These are phyloP conservation scores for Camellia lanceoleosa DNA, from an alignment of 148 eudicot species.

Conservation along the genomic window DNA sequence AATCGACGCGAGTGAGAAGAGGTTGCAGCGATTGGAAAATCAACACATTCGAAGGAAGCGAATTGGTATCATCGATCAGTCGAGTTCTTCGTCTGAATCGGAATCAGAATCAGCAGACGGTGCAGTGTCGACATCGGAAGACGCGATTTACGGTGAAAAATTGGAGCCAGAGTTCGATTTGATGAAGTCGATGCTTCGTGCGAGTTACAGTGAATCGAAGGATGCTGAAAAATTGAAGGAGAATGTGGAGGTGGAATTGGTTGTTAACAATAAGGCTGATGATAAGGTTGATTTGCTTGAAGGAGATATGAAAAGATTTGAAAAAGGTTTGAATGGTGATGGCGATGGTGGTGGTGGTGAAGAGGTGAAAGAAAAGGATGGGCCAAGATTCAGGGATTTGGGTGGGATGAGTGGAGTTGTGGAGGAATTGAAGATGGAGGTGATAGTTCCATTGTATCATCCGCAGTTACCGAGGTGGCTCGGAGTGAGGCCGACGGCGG, in stretches of 20 bases:
- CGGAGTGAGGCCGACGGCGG: slow-evolving; percentile 57
- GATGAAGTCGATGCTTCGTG: slow-evolving; percentile 56
- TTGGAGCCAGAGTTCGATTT: slow-evolving; percentile 54
- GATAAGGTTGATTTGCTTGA: slow-evolving; percentile 29
- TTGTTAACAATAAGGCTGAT: slow-evolving; percentile 26
- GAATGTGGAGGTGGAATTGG: slow-evolving; percentile 42
- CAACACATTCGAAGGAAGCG: slow-evolving; percentile 18
- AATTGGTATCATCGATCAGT: neutral
- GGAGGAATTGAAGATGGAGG: slow-evolving; percentile 63
- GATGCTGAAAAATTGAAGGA: neutral
- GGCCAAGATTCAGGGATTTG: slow-evolving; percentile 65
- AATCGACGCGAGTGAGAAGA: slow-evolving; percentile 21
- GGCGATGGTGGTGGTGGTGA: slow-evolving; percentile 17
- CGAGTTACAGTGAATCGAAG: slow-evolving; percentile 20
- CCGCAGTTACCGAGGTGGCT: slow-evolving; percentile 48
- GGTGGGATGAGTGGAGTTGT: slow-evolving; percentile 63
- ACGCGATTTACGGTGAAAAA: slow-evolving; percentile 40
- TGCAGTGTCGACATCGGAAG: slow-evolving; percentile 37
- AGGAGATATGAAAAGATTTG: slow-evolving; percentile 8
- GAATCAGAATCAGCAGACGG: slow-evolving; percentile 17
- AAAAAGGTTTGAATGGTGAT: neutral
- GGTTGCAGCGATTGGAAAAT: slow-evolving; percentile 25
- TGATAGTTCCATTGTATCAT: slow-evolving; percentile 66
- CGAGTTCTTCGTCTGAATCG: neutral
- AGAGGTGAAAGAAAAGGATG: slow-evolving; percentile 29